Base-by-base conservation (phyloP, 2,329 filamentous ascomycete genomes). In the Endoconidiophora laricicola region DNA sequence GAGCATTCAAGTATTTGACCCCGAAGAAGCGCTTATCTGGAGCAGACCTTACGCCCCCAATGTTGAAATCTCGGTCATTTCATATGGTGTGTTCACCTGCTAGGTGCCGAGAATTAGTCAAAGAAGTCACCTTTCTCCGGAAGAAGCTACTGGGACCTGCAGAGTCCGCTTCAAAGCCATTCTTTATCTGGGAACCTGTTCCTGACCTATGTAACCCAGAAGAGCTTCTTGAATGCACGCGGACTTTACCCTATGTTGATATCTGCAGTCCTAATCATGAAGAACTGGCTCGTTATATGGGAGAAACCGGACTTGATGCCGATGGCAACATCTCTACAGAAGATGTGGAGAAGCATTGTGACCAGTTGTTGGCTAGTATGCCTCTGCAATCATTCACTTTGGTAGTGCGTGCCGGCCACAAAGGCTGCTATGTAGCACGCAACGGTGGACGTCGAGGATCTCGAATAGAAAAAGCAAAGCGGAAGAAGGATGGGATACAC, bases 141-240 rank as follows among this genome's bases (percentile, higher is more conserved):
- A 72, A 70, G 58, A 64, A 64, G 6, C 55, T 66, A 22, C 29
- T 33, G 7, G 54, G 57, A 12, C 55, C 63, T 0, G 54, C 57
- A 3, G 61, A 64, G 43, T 54, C 58, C 9, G 70, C 69, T 56
- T 58, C 68, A 1, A 73, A 74, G 44, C 84, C 88, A 1, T 65
- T 87, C 5, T 86, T 95, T 61, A 77, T 96, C 48, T 98, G 90
- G 90, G 91, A 98, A 62, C 91, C 91, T 1, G 84, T 95, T 1
- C 91, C 91, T 1, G 86, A 95, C 63, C 72, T 86, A 1, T 95
- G 88, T 62, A 81, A 75, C 0, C 79, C 86, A 0, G 76, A 79
- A 40, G 73, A 81, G 60, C 65, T 81, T 24, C 67, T 80, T 9
- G 78, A 79, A 58, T 77, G 72, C 61, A 80, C 76, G 46, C 79